Percentiles rank a stretch among this genome's conserved stretches.
phyloP scores from a whole-genome alignment of 129 eudicot genomes.

The Lactuca saligna region DNA sequence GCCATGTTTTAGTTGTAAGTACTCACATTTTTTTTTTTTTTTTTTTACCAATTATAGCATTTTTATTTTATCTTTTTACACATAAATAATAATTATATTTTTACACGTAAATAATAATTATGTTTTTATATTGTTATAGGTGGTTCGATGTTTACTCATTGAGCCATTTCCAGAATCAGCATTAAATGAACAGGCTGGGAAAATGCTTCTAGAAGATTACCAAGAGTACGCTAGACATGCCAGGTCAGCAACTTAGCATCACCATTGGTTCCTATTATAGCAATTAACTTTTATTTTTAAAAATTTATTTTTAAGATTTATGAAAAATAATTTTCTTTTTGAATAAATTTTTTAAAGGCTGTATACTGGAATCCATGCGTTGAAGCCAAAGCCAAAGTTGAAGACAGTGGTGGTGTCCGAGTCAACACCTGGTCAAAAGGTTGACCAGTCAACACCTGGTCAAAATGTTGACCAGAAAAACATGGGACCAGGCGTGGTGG shows the following conservation, averaged over 20 bases:
- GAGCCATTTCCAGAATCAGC: conserved; percentile 99
- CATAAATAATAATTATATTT: no score
- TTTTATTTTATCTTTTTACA: conserved; percentile 1
- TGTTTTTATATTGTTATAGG: conserved; percentile 40
- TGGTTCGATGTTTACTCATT: conserved; percentile 81
- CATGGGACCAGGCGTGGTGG: conserved; percentile 38
- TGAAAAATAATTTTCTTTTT: background rate
- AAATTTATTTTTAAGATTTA: background rate
- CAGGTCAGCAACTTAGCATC: conserved; percentile 43
- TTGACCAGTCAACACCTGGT: conserved; percentile 59
- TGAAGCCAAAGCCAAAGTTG: conserved; percentile 68
- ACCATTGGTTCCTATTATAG: background rate
- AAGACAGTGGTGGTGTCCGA: conserved; percentile 68
- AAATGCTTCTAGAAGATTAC: conserved; percentile 84
- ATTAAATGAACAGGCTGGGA: conserved; percentile 91
- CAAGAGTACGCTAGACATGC: conserved; percentile 97
- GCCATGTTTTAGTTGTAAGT: conserved; percentile 87
- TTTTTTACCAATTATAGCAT: background rate
- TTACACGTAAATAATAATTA: no score
- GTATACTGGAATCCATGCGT: conserved; percentile 87
- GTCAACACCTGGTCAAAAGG: conserved; percentile 54
- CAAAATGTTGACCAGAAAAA: conserved; percentile 57
- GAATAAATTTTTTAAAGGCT: conserved; percentile 36
- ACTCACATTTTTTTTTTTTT: no score
- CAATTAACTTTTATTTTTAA: background rate